Conservation (phyloP, 2,329 filamentous ascomycete species). For the Pseudogymnoascus sp. region DNA sequence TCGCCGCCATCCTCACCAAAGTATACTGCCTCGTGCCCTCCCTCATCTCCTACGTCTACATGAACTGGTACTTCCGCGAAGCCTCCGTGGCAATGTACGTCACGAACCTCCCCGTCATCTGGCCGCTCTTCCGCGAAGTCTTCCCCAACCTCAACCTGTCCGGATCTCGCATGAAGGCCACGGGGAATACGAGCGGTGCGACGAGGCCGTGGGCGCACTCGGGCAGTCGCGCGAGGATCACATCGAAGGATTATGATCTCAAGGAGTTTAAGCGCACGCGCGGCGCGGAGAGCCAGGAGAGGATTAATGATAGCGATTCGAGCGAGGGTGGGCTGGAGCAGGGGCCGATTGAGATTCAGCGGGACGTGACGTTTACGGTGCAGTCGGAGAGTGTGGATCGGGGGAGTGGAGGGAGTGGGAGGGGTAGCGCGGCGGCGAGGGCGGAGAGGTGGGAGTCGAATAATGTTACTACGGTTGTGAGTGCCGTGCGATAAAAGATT, state of each 20-base stretch:
- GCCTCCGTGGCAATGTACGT: constrained; percentile 45
- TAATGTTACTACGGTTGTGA: neutral
- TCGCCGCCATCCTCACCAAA: constrained; percentile 38
- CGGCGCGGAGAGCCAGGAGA: constrained; percentile 11
- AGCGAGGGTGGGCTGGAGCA: neutral
- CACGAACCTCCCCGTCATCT: constrained; percentile 43
- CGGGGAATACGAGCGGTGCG: neutral
- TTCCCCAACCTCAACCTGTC: constrained; percentile 21
- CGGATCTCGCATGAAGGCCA: neutral
- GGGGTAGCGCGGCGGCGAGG: neutral
- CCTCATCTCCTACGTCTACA: constrained; percentile 33
- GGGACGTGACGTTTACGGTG: constrained; percentile 12
- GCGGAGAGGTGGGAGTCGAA: neutral
- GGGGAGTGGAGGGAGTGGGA: neutral
- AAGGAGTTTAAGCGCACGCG: neutral
- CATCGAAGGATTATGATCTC: neutral
- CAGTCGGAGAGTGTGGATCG: neutral
- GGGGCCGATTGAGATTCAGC: constrained; percentile 6
- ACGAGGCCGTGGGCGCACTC: neutral
- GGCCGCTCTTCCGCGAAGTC: constrained; percentile 40
- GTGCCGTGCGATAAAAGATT: no score
- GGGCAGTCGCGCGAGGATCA: neutral
- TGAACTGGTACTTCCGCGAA: constrained; percentile 46
- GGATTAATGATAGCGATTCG: constrained; percentile 3
- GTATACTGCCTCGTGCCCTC: constrained; percentile 36